Conservation (phyloP, 1,284 basidiomycete genomes). For the Erythrobasidium hasegawianum region DNA sequence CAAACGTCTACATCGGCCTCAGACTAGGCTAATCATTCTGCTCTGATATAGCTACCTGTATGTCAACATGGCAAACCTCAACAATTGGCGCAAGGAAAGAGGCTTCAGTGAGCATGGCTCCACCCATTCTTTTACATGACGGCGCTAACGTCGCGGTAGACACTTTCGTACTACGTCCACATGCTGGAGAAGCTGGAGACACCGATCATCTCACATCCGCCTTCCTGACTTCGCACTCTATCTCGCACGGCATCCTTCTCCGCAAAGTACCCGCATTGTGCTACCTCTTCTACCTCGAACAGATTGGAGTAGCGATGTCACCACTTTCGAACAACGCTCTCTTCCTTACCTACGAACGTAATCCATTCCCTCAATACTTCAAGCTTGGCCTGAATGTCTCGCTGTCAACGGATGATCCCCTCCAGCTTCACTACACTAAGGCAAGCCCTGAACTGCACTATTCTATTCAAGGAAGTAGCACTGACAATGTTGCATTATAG, state of each 20-base stretch:
- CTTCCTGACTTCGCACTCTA: slow-evolving; percentile 93
- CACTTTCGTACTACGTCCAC: slow-evolving; percentile 94
- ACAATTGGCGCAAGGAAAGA: slow-evolving; percentile 79
- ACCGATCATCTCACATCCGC: slow-evolving; percentile 95
- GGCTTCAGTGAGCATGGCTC: slow-evolving; percentile 75
- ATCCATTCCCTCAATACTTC: slow-evolving; percentile 96
- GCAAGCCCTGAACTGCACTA: slow-evolving; percentile 48
- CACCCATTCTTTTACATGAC: neutral
- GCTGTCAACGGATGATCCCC: slow-evolving; percentile 89
- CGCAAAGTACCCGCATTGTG: slow-evolving; percentile 88
- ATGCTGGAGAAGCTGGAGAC: slow-evolving; percentile 97
- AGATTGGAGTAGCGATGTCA: slow-evolving; percentile 97
- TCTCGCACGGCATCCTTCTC: slow-evolving; percentile 95
- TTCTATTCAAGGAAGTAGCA: no score
- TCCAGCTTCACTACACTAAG: slow-evolving; percentile 94
- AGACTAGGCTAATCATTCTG: no score
- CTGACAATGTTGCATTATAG: slow-evolving; percentile 50
- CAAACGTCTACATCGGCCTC: neutral
- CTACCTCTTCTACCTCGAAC: slow-evolving; percentile 80
- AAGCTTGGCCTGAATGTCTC: slow-evolving; percentile 93
- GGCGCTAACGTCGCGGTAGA: slow-evolving; percentile 54
- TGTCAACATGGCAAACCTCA: slow-evolving; percentile 90
- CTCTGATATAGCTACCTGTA: slow-evolving; percentile 98
- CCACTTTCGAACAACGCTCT: slow-evolving; percentile 96
- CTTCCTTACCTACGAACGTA: slow-evolving; percentile 94